Evolutionary conservation across 2,329 filamentous ascomycete genomes (phyloP).

Genomic region (Scedosporium boydii): DNA sequence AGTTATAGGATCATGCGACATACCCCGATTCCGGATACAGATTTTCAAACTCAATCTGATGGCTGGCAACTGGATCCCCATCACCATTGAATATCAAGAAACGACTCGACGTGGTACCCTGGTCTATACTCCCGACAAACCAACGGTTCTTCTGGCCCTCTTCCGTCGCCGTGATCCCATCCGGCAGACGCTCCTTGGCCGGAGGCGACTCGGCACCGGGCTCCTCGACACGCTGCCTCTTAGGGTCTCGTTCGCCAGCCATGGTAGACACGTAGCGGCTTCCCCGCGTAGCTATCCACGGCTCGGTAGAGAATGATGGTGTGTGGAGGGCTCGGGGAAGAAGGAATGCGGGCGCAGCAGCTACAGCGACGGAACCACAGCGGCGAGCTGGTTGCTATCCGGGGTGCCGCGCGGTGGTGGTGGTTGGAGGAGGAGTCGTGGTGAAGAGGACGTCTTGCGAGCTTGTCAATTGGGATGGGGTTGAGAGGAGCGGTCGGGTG

Average conservation of each 20-base stretch:
- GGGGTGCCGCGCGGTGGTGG: background rate
- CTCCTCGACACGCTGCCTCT: conserved; percentile 1
- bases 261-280: background rate
- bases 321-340: background rate
- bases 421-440: background rate
- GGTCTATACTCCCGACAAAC: conserved; percentile 83
- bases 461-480: background rate
- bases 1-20: conserved; percentile 21
- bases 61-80: conserved; percentile 68
- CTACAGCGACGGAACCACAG: background rate
- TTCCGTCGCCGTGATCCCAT: conserved; percentile 20
- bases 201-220: background rate
- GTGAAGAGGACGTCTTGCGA: background rate
- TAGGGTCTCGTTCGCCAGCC: background rate
- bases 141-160: conserved; percentile 31
- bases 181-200: conserved; percentile 14
- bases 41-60: conserved; percentile 82
- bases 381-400: conserved; percentile 3
- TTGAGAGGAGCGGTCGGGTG: background rate
- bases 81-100: conserved; percentile 83
- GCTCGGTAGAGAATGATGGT: background rate
- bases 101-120: conserved; percentile 80
- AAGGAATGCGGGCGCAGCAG: background rate
- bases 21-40: conserved; percentile 79
- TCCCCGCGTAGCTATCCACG: background rate